Evolutionary conservation across 78 protist genomes (phyloP).

Genomic region (Creolimax fragrantissima): DNA sequence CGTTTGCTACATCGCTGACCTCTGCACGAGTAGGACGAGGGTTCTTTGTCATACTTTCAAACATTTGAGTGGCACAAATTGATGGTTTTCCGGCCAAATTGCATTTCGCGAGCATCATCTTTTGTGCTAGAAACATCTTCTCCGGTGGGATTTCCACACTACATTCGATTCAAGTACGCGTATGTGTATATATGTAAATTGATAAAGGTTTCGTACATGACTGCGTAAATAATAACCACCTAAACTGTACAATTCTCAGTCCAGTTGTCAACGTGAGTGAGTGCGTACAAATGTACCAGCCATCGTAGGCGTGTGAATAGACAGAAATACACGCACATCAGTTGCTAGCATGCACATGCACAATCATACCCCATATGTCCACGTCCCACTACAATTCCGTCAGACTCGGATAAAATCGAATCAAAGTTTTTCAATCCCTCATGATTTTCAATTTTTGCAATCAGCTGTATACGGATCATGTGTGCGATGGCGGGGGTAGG

Average conservation of each 20-base stretch:
- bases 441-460: constrained; percentile 81
- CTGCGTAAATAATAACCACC: no score
- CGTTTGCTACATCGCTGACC: constrained; percentile 66
- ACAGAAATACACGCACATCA: neutral
- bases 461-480: constrained; percentile 36
- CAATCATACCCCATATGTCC: constrained; percentile 66
- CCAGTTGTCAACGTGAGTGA: neutral
- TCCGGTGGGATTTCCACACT: constrained; percentile 60
- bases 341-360: neutral
- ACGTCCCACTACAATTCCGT: constrained; percentile 89
- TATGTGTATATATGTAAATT: neutral
- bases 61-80: constrained; percentile 44
- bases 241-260: neutral
- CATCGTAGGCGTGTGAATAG: neutral
- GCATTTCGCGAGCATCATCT: constrained; percentile 66
- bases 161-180: neutral
- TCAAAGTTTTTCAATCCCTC: constrained; percentile 61
- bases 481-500: constrained; percentile 44
- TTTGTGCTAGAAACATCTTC: constrained; percentile 63
- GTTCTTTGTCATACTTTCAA: constrained; percentile 65
- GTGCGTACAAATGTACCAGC: neutral
- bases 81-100: constrained; percentile 37
- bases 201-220: no score
- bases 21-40: constrained; percentile 86
- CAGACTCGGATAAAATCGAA: constrained; percentile 52